Conservation (phyloP, 768 basidiomycete species). For the Xerocomellus dryophilus region DNA sequence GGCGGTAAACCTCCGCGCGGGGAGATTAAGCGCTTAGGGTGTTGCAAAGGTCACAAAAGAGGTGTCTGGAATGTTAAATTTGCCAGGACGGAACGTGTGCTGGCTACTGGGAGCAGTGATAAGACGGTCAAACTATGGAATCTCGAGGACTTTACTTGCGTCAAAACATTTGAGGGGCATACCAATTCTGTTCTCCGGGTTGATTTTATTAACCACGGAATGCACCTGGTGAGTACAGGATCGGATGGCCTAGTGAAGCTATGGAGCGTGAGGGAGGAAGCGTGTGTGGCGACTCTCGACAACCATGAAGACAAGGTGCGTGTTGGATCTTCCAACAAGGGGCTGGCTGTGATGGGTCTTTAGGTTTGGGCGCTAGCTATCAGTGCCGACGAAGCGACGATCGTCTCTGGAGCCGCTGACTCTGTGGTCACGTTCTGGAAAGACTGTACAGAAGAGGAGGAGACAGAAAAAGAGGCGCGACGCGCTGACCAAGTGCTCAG, state of each 20-base stretch:
- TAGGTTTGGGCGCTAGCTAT: conserved; percentile 97
- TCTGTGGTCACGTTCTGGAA: conserved; percentile 96
- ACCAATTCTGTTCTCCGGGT: conserved; percentile 94
- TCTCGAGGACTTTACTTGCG: conserved; percentile 87
- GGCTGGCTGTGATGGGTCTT: neutral
- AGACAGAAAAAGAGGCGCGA: conserved; percentile 68
- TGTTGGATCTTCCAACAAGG: neutral
- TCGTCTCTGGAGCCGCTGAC: conserved; percentile 94
- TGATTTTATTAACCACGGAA: conserved; percentile 79
- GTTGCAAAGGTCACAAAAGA: conserved; percentile 93
- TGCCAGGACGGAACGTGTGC: conserved; percentile 71
- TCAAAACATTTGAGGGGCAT: conserved; percentile 97
- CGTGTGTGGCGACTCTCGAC: conserved; percentile 85
- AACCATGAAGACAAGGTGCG: conserved; percentile 96
- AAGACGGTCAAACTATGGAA: conserved; percentile 94
- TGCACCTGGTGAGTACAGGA: conserved; percentile 85
- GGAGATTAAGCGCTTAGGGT: conserved; percentile 73
- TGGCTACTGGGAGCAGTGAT: conserved; percentile 95
- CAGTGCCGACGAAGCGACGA: conserved; percentile 72
- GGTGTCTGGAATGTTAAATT: conserved; percentile 96
- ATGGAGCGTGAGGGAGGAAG: conserved; percentile 89
- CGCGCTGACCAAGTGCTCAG: conserved; percentile 74
- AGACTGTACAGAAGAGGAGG: conserved; percentile 86
- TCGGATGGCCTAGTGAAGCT: conserved; percentile 95
- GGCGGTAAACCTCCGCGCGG: conserved; percentile 52